Percentiles rank a stretch among this genome's conserved stretches.
These are phyloP conservation scores for Bocquillonia castaneifolia DNA, from an alignment of 441 rosid genomes.

Conservation along the genomic window DNA sequence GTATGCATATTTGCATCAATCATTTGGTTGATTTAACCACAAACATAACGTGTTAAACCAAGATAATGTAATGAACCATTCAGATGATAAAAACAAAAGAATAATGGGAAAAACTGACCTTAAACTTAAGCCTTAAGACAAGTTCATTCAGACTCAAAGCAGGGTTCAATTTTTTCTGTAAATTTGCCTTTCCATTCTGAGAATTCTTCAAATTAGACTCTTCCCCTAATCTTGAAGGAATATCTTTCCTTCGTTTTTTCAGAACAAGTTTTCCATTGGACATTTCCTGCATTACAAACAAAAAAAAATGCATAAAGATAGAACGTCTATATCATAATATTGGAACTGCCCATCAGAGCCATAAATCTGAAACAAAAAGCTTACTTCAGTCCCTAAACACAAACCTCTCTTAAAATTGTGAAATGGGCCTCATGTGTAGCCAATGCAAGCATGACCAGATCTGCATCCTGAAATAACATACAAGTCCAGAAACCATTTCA, in stretches of 20 bases:
- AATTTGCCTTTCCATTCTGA: not conserved
- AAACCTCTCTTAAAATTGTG: slow-evolving; percentile 34
- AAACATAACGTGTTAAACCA: not conserved
- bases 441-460: slow-evolving; percentile 32
- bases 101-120: slow-evolving; percentile 4
- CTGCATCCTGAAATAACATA: slow-evolving; percentile 29
- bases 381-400: not conserved
- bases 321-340: not conserved
- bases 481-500: not conserved
- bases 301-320: not conserved
- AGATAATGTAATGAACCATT: not conserved
- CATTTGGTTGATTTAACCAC: not conserved
- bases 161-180: not conserved
- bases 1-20: not conserved
- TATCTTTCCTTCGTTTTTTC: not conserved
- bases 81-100: not conserved
- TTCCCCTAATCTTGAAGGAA: not conserved
- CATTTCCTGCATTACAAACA: slow-evolving; percentile 6
- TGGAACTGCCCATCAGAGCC: not conserved
- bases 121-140: slow-evolving; percentile 15
- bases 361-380: not conserved
- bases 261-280: not conserved
- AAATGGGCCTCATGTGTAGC: slow-evolving; percentile 32
- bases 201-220: not conserved
- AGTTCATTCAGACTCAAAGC: not conserved